A percentile compares a stretch with the other conserved stretches of the same genome.
These are phyloP conservation scores for Taiozyma sp. DNA, from an alignment of 1,139 yeast species.

Conservation along the genomic window DNA sequence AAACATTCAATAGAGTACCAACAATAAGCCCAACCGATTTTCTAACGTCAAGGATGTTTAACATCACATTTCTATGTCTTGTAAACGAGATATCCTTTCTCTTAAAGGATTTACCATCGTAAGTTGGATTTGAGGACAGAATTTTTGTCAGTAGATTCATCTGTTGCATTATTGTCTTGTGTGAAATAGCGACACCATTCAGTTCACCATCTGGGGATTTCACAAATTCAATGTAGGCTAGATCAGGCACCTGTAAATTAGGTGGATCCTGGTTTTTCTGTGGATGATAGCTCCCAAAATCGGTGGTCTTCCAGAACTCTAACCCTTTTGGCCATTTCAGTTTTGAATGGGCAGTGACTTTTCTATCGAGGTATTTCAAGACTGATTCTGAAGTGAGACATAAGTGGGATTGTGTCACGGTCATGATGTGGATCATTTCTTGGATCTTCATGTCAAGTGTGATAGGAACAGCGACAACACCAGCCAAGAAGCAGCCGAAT, in stretches of 20 bases:
- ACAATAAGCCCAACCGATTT: conserved; percentile 84
- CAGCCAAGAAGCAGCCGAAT: conserved; percentile 89
- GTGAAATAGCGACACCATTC: conserved; percentile 91
- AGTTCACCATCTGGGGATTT: conserved; percentile 88
- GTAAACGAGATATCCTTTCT: conserved; percentile 33
- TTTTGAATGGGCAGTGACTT: conserved; percentile 29
- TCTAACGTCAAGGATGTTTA: conserved; percentile 81
- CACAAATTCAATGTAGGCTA: conserved; percentile 92
- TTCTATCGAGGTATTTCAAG: conserved; percentile 27
- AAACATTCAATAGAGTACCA: conserved; percentile 76
- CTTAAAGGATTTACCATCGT: conserved; percentile 28
- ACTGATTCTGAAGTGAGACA: conserved; percentile 79
- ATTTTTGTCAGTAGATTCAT: conserved; percentile 72
- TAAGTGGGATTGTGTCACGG: conserved; percentile 69
- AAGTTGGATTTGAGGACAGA: conserved; percentile 53
- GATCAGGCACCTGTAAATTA: conserved; percentile 61
- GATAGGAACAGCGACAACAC: conserved; percentile 91
- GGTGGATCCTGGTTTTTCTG: conserved; percentile 61
- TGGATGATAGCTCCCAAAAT: conserved; percentile 66
- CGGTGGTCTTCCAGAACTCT: conserved; percentile 82
- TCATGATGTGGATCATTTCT: conserved; percentile 69
- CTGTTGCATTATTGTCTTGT: conserved; percentile 81
- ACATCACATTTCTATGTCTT: conserved; percentile 33
- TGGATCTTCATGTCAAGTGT: conserved; percentile 60
- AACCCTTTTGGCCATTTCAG: conserved; percentile 53